These are phyloP conservation scores for Populus deltoides DNA, from an alignment of 345 rosid genomes.

Conservation along the genomic window DNA sequence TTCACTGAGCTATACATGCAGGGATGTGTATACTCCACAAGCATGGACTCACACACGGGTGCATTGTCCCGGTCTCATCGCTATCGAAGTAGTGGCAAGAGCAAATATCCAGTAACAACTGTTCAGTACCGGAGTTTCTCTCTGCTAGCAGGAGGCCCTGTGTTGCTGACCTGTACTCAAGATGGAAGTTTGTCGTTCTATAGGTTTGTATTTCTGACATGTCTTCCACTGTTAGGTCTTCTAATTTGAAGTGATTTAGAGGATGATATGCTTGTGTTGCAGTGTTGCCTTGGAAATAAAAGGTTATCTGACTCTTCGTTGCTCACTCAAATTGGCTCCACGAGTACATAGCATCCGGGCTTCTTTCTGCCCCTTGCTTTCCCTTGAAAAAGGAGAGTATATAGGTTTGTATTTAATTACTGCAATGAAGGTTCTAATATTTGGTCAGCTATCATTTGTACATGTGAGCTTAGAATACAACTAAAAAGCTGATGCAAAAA, in stretches of 20 bases:
- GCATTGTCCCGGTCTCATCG: constrained; percentile 82
- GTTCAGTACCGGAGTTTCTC: constrained; percentile 93
- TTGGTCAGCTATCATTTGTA: neutral
- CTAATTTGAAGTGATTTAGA: constrained; percentile 3
- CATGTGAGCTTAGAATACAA: neutral
- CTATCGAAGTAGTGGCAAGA: constrained; percentile 55
- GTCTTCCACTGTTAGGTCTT: neutral
- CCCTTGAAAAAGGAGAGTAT: constrained; percentile 88
- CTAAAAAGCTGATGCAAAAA: neutral
- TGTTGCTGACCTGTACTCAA: constrained; percentile 79
- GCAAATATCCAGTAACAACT: constrained; percentile 71
- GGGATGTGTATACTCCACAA: constrained; percentile 80
- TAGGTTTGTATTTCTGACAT: constrained; percentile 47
- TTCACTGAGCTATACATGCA: constrained; percentile 29
- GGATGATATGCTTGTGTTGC: constrained; percentile 27
- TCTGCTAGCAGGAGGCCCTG: constrained; percentile 83
- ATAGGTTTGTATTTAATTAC: constrained; percentile 51
- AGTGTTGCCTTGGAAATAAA: constrained; percentile 78
- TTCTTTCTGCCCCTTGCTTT: constrained; percentile 87
- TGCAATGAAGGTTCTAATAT: neutral
- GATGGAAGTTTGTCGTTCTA: constrained; percentile 89
- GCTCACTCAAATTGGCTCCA: constrained; percentile 76
- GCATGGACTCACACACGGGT: constrained; percentile 76
- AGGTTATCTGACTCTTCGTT: constrained; percentile 82
- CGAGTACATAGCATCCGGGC: constrained; percentile 68